Percentiles rank a stretch among this genome's conserved stretches.
Evolutionary conservation across 495 filamentous ascomycete species (phyloP).

Genomic region (Penicillium cosmopolitanum): DNA sequence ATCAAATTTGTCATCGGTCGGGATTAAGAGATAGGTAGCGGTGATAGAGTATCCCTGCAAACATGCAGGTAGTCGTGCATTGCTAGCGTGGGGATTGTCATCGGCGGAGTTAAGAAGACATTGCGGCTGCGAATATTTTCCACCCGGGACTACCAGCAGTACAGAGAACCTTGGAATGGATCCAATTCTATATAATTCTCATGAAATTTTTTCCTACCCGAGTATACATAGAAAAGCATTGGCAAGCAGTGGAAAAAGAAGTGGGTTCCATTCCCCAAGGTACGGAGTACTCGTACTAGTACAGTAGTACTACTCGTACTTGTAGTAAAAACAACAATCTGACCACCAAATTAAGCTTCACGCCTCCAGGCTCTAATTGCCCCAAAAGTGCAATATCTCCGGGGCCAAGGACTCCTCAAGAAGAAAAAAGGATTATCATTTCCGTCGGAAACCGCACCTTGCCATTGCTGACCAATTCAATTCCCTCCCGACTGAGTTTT

Average conservation of each 20-base stretch:
- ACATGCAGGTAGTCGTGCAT: too few species aligned
- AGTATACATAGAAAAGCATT: too few species aligned
- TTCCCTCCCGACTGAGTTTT: conserved; percentile 16
- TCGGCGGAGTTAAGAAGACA: neutral
- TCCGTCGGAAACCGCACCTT: conserved; percentile 6
- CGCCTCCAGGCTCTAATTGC: neutral
- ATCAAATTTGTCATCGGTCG: too few species aligned
- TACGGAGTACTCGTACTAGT: too few species aligned
- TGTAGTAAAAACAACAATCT: neutral
- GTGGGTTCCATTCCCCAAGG: neutral
- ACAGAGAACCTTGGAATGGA: too few species aligned
- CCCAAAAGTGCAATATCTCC: neutral
- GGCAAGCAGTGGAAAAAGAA: neutral
- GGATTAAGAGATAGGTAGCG: too few species aligned
- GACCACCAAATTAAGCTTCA: neutral
- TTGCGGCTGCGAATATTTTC: too few species aligned
- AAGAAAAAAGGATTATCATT: neutral
- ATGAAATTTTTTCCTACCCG: too few species aligned
- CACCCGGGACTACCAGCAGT: too few species aligned
- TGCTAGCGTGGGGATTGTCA: neutral
- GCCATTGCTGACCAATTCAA: conserved; percentile 23
- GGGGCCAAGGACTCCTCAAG: neutral
- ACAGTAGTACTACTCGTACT: too few species aligned
- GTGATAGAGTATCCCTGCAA: too few species aligned
- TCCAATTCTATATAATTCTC: too few species aligned